A percentile compares a stretch with the other conserved stretches of the same genome.
Evolutionary conservation across 768 basidiomycete genomes (phyloP).

Genomic region (Amanita subjunquillea): DNA sequence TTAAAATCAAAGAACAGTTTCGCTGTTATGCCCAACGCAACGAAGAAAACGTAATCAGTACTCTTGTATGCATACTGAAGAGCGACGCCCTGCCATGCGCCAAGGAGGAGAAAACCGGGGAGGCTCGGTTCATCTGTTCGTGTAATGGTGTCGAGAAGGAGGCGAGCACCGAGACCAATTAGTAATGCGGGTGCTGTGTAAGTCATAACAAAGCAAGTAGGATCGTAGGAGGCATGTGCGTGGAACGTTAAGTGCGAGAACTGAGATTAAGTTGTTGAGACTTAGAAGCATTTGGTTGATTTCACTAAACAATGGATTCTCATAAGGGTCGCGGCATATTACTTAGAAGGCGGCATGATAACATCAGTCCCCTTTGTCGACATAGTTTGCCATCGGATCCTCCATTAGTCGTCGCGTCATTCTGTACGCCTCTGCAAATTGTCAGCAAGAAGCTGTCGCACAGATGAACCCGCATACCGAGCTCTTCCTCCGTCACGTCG

Average conservation of each 20-base stretch:
- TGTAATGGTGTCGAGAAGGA: slow-evolving; percentile 51
- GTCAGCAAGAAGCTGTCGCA: slow-evolving; percentile 5
- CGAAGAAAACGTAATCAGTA: slow-evolving; percentile 40
- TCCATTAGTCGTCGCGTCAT: slow-evolving; percentile 66
- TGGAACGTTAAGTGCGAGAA: not conserved
- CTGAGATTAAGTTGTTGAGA: not conserved
- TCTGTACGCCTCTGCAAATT: slow-evolving; percentile 76
- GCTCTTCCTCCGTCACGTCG: slow-evolving; percentile 85
- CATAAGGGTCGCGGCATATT: not conserved
- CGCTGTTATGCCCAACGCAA: slow-evolving; percentile 45
- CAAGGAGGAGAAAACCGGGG: slow-evolving; percentile 54
- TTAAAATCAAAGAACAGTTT: slow-evolving; percentile 61
- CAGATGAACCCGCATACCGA: slow-evolving; percentile 38
- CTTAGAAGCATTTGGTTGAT: not conserved
- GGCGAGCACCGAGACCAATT: slow-evolving; percentile 65
- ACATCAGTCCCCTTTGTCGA: slow-evolving; percentile 41
- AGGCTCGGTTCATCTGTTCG: slow-evolving; percentile 35
- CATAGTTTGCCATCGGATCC: slow-evolving; percentile 91
- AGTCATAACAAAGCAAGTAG: slow-evolving; percentile 17
- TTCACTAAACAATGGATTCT: not conserved
- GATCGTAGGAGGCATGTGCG: slow-evolving; percentile 3
- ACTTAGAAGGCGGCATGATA: not conserved
- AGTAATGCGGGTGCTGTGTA: slow-evolving; percentile 58
- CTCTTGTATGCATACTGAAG: slow-evolving; percentile 57
- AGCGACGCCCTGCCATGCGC: slow-evolving; percentile 68